phyloP scores from a whole-genome alignment of 2,329 filamentous ascomycete genomes.

The Neofusicoccum umdonicola region DNA sequence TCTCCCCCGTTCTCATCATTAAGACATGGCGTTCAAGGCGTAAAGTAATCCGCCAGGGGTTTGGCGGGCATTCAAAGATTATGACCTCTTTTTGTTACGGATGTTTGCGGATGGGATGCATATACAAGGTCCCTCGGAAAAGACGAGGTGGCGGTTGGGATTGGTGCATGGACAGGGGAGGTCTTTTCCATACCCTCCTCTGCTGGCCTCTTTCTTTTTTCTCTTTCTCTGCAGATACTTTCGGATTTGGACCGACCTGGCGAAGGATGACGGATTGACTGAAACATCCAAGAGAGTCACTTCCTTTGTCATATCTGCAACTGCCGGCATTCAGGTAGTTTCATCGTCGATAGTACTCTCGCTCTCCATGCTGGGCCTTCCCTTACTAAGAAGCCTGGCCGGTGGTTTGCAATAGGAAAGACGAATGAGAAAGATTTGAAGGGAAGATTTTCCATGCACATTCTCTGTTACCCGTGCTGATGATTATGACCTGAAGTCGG shows the following conservation, averaged over 20 bases:
- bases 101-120: neutral
- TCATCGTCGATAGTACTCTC: constrained; percentile 1
- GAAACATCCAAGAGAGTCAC: neutral
- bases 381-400: neutral
- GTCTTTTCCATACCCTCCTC: neutral
- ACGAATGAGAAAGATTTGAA: constrained; percentile 10
- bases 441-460: neutral
- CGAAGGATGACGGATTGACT: neutral
- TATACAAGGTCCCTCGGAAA: neutral
- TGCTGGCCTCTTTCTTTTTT: neutral
- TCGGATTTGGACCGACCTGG: neutral
- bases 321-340: constrained; percentile 2
- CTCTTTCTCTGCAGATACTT: constrained; percentile 7
- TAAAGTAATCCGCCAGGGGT: neutral
- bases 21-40: constrained; percentile 7
- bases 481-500: no score
- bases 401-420: neutral
- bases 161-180: neutral
- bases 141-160: neutral
- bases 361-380: neutral
- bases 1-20: neutral
- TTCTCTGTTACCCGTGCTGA: no score
- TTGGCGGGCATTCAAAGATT: constrained; percentile 8
- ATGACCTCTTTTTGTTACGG: constrained; percentile 7
- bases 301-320: neutral